A percentile compares a stretch with the other conserved stretches of the same genome.
These are phyloP conservation scores for Fusarium burgessii DNA, from an alignment of 2,329 filamentous ascomycete species.

Conservation along the genomic window DNA sequence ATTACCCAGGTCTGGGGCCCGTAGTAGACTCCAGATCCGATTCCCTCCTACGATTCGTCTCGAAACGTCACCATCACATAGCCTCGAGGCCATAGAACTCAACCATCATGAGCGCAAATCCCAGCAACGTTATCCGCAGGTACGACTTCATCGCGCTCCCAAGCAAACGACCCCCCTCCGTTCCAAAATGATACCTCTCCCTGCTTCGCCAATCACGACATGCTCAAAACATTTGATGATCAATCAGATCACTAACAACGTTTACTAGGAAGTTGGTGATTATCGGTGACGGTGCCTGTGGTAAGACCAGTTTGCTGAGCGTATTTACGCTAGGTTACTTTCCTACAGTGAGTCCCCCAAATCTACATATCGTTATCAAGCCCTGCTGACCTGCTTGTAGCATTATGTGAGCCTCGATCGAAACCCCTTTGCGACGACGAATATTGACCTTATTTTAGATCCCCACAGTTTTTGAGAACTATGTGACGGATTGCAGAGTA, in stretches of 20 bases:
- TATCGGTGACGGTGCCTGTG: conserved; percentile 96
- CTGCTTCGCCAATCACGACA: neutral
- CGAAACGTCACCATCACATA: conserved; percentile 21
- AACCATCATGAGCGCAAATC: conserved; percentile 59
- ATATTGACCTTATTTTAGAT: conserved; percentile 63
- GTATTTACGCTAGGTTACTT: conserved; percentile 99
- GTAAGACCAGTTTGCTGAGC: conserved; percentile 96
- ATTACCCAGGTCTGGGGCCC: conserved; percentile 38
- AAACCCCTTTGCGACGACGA: conserved; percentile 13
- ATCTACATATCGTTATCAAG: conserved; percentile 17
- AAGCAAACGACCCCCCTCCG: neutral
- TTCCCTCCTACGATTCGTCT: conserved; percentile 15
- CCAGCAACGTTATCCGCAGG: conserved; percentile 74
- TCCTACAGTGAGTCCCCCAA: conserved; percentile 79
- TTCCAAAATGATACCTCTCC: neutral
- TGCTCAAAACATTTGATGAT: neutral
- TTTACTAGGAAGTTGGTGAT: conserved; percentile 88
- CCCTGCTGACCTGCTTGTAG: conserved; percentile 55
- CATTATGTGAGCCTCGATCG: conserved; percentile 65
- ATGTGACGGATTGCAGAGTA: conserved; percentile 97
- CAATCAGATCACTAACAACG: conserved; percentile 27
- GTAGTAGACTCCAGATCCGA: conserved; percentile 39
- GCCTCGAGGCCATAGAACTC: conserved; percentile 25
- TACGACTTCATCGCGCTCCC: conserved; percentile 55
- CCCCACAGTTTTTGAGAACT: conserved; percentile 99